Conservation (phyloP, 139 green algal species). For the Diplosphaera chodatii region DNA sequence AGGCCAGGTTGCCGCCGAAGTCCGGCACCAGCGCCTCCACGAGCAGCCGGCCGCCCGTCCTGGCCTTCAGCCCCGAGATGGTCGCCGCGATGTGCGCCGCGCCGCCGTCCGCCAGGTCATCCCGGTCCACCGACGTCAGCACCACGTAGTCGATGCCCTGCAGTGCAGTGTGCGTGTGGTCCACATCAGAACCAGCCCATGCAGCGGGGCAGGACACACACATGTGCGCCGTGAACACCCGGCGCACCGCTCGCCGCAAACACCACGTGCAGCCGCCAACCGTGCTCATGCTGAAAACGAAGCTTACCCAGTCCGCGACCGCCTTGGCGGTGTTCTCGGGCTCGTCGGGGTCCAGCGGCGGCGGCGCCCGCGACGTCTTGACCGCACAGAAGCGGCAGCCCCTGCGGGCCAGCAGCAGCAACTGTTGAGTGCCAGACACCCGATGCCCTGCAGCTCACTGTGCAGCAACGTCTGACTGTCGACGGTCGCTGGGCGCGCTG, state of each 20-base stretch:
- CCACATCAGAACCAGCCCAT: too few relatives aligned
- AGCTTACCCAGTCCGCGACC: not conserved
- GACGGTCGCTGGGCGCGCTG: too few relatives aligned
- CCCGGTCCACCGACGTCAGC: constrained; percentile 94
- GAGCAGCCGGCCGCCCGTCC: constrained; percentile 65
- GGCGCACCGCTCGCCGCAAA: too few relatives aligned
- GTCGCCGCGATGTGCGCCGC: constrained; percentile 82
- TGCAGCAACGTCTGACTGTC: not conserved
- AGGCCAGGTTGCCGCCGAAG: constrained; percentile 74
- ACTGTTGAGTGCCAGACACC: too few relatives aligned
- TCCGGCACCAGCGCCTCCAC: constrained; percentile 95
- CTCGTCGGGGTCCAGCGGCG: constrained; percentile 86
- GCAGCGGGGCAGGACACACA: too few relatives aligned
- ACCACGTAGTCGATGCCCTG: constrained; percentile 99
- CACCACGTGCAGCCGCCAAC: too few relatives aligned
- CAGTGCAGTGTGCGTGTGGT: constrained; percentile 54
- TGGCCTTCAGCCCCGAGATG: constrained; percentile 54
- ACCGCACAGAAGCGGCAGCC: constrained; percentile 92
- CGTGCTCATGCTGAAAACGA: too few relatives aligned
- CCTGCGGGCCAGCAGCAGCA: constrained; percentile 47
- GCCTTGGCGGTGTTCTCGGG: constrained; percentile 83
- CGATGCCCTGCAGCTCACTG: too few relatives aligned
- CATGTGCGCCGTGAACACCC: too few relatives aligned
- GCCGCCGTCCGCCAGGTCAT: constrained; percentile 91
- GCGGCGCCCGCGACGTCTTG: constrained; percentile 78